Conservation (phyloP, 2,329 filamentous ascomycete species). For the Penicillium nordicum region DNA sequence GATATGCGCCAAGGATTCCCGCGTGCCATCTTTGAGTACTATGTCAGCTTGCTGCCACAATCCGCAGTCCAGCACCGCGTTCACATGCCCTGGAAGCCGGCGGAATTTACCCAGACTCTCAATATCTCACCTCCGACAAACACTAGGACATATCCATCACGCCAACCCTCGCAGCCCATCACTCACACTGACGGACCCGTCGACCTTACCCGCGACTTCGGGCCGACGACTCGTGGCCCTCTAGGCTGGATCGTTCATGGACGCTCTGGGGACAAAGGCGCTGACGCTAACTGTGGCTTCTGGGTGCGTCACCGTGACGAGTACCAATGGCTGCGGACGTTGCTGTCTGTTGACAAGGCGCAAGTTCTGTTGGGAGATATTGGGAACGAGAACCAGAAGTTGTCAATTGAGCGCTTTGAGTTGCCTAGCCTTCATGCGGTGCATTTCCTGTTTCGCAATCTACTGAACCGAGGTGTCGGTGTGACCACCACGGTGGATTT, state of each 20-base stretch:
- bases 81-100: conserved; percentile 28
- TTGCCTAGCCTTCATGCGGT: conserved; percentile 42
- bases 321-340: conserved; percentile 41
- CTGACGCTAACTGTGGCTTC: conserved; percentile 47
- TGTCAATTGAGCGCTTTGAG: conserved; percentile 46
- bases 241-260: conserved; percentile 38
- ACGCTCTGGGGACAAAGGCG: conserved; percentile 45
- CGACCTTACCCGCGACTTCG: conserved; percentile 21
- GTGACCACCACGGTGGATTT: conserved; percentile 38
- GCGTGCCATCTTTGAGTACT: conserved; percentile 34
- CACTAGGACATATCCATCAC: conserved; percentile 21
- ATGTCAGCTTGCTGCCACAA: conserved; percentile 28
- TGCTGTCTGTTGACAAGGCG: conserved; percentile 18
- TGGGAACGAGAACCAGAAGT: conserved; percentile 1
- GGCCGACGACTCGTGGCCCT: conserved; percentile 24
- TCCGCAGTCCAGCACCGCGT: conserved; percentile 22
- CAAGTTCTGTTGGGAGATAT: conserved; percentile 19
- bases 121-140: conserved; percentile 19
- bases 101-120: conserved; percentile 18
- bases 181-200: conserved; percentile 10
- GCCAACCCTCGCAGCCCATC: conserved; percentile 21
- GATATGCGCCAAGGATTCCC: conserved; percentile 35
- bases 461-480: conserved; percentile 37
- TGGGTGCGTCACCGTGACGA: conserved; percentile 45
- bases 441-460: conserved; percentile 40